Percentiles rank a stretch among this genome's conserved stretches.
phyloP scores from a whole-genome alignment of 2,329 filamentous ascomycete genomes.

The Chaetomium sp. region DNA sequence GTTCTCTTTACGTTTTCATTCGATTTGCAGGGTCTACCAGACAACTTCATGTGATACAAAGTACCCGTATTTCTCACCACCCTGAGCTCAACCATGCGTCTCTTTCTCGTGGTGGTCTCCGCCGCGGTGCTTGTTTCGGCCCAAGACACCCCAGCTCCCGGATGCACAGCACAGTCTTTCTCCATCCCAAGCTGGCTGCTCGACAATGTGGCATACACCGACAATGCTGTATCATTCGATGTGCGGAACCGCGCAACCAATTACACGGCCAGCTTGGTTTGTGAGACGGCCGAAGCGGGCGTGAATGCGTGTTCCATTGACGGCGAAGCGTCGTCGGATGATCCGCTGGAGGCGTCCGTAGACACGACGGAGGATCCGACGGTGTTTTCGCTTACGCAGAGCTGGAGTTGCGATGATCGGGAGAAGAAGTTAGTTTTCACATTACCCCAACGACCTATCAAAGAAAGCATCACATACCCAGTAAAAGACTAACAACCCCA shows the following conservation, averaged over 20 bases:
- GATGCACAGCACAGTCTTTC: conserved; percentile 24
- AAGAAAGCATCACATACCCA: too few species aligned
- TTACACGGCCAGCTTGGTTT: conserved; percentile 13
- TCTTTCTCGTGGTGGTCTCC: conserved; percentile 1
- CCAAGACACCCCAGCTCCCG: neutral
- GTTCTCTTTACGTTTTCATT: neutral
- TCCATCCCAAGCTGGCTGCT: conserved; percentile 24
- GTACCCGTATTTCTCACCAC: neutral
- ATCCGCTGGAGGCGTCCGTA: conserved; percentile 11
- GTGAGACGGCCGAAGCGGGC: conserved; percentile 5
- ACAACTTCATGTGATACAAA: neutral
- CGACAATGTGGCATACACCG: conserved; percentile 14
- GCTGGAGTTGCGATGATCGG: conserved; percentile 23
- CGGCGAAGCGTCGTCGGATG: neutral
- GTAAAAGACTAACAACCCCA: too few species aligned
- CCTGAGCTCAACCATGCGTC: neutral
- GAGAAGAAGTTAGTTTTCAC: conserved; percentile 9
- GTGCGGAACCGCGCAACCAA: conserved; percentile 23
- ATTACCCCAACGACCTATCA: too few species aligned
- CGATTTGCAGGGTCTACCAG: neutral
- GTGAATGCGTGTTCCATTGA: conserved; percentile 11
- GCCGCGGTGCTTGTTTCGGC: conserved; percentile 8
- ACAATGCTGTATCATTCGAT: conserved; percentile 10
- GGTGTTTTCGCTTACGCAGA: conserved; percentile 16
- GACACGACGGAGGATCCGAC: conserved; percentile 7